These are phyloP conservation scores for Sapria himalayana DNA, from an alignment of 345 rosid species.

Conservation along the genomic window DNA sequence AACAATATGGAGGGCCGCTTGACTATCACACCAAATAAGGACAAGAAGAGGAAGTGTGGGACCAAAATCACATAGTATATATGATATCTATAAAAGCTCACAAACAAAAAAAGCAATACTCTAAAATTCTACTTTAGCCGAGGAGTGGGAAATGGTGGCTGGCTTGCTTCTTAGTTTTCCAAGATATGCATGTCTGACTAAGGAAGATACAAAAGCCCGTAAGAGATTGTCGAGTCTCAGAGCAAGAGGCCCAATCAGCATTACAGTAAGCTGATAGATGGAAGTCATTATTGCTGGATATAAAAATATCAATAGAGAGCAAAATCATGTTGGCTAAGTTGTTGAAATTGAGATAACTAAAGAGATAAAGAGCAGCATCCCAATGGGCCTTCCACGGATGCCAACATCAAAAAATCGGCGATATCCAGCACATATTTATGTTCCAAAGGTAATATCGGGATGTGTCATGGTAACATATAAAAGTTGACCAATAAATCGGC, in stretches of 20 bases:
- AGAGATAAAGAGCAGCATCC: neutral
- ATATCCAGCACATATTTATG: neutral
- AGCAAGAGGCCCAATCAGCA: constrained; percentile 2
- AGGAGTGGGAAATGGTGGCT: neutral
- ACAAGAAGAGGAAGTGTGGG: neutral
- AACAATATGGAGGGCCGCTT: no score
- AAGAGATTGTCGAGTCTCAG: neutral
- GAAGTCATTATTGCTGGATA: neutral
- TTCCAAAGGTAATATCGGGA: constrained; percentile 1
- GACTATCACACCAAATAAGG: neutral
- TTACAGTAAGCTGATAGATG: neutral
- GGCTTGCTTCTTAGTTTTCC: neutral
- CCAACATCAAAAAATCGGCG: no score
- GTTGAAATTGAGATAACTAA: constrained; percentile 2
- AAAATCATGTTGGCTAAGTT: no score
- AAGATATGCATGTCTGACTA: no score
- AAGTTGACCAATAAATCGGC: constrained; percentile 1
- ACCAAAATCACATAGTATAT: neutral
- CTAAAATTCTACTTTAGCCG: neutral
- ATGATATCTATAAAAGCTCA: neutral
- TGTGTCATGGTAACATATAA: constrained; percentile 5
- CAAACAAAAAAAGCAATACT: neutral
- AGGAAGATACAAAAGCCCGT: neutral
- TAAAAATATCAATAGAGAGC: neutral
- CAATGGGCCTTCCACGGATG: neutral